These are phyloP conservation scores for Phytophthora agathidicida DNA, from an alignment of 352 stramenopile species.

Conservation along the genomic window DNA sequence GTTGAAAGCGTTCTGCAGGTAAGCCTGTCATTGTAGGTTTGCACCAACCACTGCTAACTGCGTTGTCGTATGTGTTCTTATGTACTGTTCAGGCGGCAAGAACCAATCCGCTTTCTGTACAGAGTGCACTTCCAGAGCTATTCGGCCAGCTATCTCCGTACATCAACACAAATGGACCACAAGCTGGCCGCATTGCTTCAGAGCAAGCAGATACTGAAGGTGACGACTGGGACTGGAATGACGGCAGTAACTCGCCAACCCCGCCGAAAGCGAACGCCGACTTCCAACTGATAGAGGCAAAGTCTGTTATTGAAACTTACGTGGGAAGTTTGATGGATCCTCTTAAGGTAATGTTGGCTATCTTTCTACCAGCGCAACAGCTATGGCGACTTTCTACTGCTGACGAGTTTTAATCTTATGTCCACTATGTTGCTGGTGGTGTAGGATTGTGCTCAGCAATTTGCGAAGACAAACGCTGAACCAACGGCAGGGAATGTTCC, in stretches of 20 bases:
- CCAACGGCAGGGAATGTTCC: slow-evolving; percentile 13
- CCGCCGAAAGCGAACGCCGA: slow-evolving; percentile 25
- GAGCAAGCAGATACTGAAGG: slow-evolving; percentile 37
- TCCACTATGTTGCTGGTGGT: neutral
- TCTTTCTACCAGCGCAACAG: too few relatives aligned
- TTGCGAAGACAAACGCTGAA: slow-evolving; percentile 40
- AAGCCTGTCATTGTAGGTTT: slow-evolving; percentile 4
- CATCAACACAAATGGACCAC: slow-evolving; percentile 10
- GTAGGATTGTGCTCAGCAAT: slow-evolving; percentile 74
- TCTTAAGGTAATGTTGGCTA: slow-evolving; percentile 51
- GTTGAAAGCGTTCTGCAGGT: slow-evolving; percentile 59
- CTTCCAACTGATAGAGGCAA: slow-evolving; percentile 35
- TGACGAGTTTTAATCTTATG: too few relatives aligned
- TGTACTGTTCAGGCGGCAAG: slow-evolving; percentile 26
- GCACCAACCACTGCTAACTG: slow-evolving; percentile 3
- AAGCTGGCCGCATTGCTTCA: slow-evolving; percentile 4
- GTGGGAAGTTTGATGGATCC: slow-evolving; percentile 45
- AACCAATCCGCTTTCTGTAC: slow-evolving; percentile 26
- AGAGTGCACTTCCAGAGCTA: slow-evolving; percentile 39
- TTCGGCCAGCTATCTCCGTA: slow-evolving; percentile 39
- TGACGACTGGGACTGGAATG: slow-evolving; percentile 77
- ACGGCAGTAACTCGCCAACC: slow-evolving; percentile 30
- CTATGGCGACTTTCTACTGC: slow-evolving; percentile 1
- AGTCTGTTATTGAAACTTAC: slow-evolving; percentile 45
- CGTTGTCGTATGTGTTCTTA: neutral